phyloP scores from a whole-genome alignment of 208 protist genomes.

The Trypanosoma boissoni region DNA sequence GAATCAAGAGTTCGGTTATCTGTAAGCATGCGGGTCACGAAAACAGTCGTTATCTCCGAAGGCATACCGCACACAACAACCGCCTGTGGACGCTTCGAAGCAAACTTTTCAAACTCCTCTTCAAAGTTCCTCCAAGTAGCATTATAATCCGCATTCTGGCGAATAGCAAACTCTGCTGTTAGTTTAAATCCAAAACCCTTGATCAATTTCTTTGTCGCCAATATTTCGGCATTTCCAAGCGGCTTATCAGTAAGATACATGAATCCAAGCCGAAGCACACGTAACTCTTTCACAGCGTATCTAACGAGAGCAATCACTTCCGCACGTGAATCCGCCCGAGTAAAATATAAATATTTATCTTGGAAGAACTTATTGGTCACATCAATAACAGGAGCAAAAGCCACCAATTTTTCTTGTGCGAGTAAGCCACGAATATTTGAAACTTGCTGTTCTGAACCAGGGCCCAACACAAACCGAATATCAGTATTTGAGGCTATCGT shows the following conservation, averaged over 20 bases:
- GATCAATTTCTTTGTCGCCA: constrained; percentile 12
- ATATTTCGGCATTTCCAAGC: constrained; percentile 37
- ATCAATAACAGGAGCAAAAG: constrained; percentile 26
- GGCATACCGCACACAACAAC: constrained; percentile 39
- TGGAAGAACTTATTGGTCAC: constrained; percentile 12
- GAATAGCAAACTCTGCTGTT: constrained; percentile 24
- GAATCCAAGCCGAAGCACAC: constrained; percentile 25
- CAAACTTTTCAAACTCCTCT: constrained; percentile 36
- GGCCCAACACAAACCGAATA: too few species aligned
- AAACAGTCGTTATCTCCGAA: constrained; percentile 19
- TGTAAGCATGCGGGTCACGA: constrained; percentile 18
- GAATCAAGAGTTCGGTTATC: constrained; percentile 24
- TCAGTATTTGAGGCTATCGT: too few species aligned
- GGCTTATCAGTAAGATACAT: constrained; percentile 43
- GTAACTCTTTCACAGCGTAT: constrained; percentile 13
- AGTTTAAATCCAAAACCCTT: background rate
- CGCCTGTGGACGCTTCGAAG: constrained; percentile 36
- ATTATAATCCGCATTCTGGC: background rate
- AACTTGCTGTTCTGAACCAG: too few species aligned
- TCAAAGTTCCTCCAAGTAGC: constrained; percentile 16
- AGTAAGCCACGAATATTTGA: too few species aligned
- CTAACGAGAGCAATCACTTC: constrained; percentile 10
- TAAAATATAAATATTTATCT: constrained; percentile 30
- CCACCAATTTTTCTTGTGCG: constrained; percentile 14
- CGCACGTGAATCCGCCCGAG: constrained; percentile 2